Conservation (phyloP, 345 rosid genomes). For the Noccaea caerulescens region DNA sequence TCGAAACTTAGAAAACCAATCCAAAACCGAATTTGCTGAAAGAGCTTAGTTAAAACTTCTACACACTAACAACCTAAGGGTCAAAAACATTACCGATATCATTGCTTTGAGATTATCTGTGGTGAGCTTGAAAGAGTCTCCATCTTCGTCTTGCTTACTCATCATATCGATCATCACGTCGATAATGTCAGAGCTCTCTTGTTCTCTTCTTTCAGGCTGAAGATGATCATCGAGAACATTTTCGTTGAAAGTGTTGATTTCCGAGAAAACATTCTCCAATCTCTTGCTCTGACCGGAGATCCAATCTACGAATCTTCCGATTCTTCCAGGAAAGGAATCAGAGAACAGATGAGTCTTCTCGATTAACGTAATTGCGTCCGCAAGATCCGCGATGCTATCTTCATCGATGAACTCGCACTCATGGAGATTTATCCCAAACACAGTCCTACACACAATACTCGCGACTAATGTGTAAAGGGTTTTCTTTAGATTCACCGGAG, state of each 20-base stretch:
- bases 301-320: constrained; percentile 30
- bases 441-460: constrained; percentile 23
- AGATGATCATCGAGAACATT: constrained; percentile 37
- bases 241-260: constrained; percentile 35
- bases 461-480: constrained; percentile 8
- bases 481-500: constrained; percentile 23
- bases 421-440: constrained; percentile 31
- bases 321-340: constrained; percentile 31
- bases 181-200: constrained; percentile 44
- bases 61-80: neutral
- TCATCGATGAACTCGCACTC: constrained; percentile 28
- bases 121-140: constrained; percentile 32
- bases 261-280: constrained; percentile 13
- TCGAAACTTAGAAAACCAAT: no score
- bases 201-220: constrained; percentile 12
- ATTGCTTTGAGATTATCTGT: constrained; percentile 53
- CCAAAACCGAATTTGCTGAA: no score
- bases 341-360: constrained; percentile 9
- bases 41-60: no score
- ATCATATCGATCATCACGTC: constrained; percentile 51
- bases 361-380: constrained; percentile 8
- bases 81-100: constrained; percentile 47
- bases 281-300: constrained; percentile 31
- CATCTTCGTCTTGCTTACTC: constrained; percentile 35
- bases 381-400: constrained; percentile 16